These are phyloP conservation scores for Suillus placidus DNA, from an alignment of 768 basidiomycete genomes.

Conservation along the genomic window DNA sequence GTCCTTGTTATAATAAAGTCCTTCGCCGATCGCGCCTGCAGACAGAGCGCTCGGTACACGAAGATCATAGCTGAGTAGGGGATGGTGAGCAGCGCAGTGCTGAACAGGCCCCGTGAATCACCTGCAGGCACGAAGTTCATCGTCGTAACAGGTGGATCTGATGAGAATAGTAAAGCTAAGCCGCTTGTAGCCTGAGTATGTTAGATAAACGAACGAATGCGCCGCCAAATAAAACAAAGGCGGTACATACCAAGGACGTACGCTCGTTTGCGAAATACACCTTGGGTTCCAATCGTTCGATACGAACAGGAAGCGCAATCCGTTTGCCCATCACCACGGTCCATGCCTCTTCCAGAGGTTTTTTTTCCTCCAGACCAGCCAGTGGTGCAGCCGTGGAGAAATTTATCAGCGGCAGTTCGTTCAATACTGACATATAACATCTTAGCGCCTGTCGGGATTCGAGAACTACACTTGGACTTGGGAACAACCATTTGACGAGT, in stretches of 20 bases:
- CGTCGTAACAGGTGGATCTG: neutral
- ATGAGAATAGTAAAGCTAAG: constrained; percentile 55
- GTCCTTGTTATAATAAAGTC: constrained; percentile 56
- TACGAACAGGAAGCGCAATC: constrained; percentile 88
- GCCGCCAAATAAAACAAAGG: neutral
- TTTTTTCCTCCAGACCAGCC: constrained; percentile 39
- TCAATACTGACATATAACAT: neutral
- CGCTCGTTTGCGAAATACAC: constrained; percentile 95
- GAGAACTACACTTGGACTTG: constrained; percentile 69
- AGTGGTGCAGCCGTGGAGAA: constrained; percentile 94
- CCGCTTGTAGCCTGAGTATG: constrained; percentile 80
- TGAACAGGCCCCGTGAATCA: neutral
- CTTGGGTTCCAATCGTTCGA: constrained; percentile 82
- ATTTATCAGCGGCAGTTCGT: constrained; percentile 59
- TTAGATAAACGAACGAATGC: constrained; percentile 8
- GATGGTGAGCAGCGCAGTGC: constrained; percentile 71
- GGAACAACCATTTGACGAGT: constrained; percentile 95
- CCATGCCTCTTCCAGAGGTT: constrained; percentile 57
- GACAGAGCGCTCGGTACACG: constrained; percentile 66
- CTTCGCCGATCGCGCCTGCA: constrained; percentile 70
- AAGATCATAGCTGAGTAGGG: constrained; percentile 84
- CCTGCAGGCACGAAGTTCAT: neutral
- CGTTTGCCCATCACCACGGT: constrained; percentile 81
- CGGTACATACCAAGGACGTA: constrained; percentile 81
- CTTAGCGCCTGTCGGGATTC: neutral